Base-by-base conservation (phyloP, 169 alveolate genomes). In the Plasmodium chabaudi region DNA sequence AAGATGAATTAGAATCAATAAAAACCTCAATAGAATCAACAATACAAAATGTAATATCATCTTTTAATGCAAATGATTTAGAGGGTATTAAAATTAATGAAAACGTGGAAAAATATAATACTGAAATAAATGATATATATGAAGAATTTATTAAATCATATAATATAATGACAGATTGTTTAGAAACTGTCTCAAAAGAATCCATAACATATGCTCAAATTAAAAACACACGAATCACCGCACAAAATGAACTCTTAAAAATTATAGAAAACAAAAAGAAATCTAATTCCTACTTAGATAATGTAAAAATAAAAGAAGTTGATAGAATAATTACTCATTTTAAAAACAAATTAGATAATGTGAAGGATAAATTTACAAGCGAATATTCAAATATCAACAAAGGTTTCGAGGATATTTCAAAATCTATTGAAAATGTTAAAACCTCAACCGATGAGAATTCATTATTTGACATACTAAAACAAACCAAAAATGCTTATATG, bases 21-120 rank as follows among this genome's bases (percentile, higher is more conserved):
- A 77, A 39, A 61, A 15, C 63, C 5, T 47, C 53, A 15, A 19
- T 77, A 63, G 19, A 64, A 46, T 47, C 75, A 64, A 56, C 42
- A 4, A 15, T 72, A 39, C 0, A 15, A 1, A 9, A 5, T 25
- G 19, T 69, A 17, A 44, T 60, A 44, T 17, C 77, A 39, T 4
- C 47, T 23, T 69, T 47, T 34, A 46, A 13, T 9, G 5, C 4
- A 4, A 13, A 12, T 15, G 59, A 51, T 51, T 51, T 51, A 51
- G 19, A 15, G 1, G 64, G 64, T 9, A n/a, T n/a, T 10, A 44
- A 69, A 9, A 44, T 12, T 42, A 69, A 47, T 46, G 27, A 39
- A 25, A 44, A 69, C 25, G 3, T 51, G 19, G 59, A 51, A 51
- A 15, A 51, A 51, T 51, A 51, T 51, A 51, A 12, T 3, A 51